A percentile compares a stretch with the other conserved stretches of the same genome.
Evolutionary conservation across 2,329 filamentous ascomycete species (phyloP).

Genomic region (Westerdykella aurantiaca): DNA sequence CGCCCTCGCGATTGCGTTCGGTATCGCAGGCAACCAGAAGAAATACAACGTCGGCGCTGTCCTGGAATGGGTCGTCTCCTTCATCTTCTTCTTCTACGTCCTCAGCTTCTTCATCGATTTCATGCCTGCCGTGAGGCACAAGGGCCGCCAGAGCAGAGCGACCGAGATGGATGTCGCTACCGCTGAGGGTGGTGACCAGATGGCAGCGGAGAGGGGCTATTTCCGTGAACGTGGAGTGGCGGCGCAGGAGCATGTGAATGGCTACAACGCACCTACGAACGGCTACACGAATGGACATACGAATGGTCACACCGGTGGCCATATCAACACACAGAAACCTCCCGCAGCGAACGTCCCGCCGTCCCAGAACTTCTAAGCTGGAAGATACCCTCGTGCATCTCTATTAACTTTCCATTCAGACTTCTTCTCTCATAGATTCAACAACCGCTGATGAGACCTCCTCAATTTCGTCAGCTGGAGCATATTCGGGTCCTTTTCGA

Average conservation of each 20-base stretch:
- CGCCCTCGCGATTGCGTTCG: slow-evolving; percentile 67
- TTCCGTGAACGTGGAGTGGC: slow-evolving; percentile 15
- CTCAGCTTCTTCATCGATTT: slow-evolving; percentile 85
- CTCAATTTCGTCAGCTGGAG: too few relatives aligned
- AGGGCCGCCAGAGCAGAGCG: slow-evolving; percentile 37
- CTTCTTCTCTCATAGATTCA: too few relatives aligned
- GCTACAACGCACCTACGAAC: slow-evolving; percentile 13
- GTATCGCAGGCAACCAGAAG: slow-evolving; percentile 46
- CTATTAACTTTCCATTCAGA: too few relatives aligned
- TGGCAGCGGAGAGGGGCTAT: slow-evolving; percentile 22
- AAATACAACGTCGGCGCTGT: slow-evolving; percentile 65
- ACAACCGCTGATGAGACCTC: too few relatives aligned
- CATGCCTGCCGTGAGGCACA: slow-evolving; percentile 65
- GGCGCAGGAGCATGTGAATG: slow-evolving; percentile 8
- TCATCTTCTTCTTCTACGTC: slow-evolving; percentile 84
- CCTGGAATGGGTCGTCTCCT: slow-evolving; percentile 72
- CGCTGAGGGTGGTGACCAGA: slow-evolving; percentile 3
- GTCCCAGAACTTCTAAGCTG: too few relatives aligned
- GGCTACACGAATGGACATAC: slow-evolving; percentile 11
- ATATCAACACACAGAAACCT: slow-evolving; percentile 7
- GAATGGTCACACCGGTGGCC: slow-evolving; percentile 16
- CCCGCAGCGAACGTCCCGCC: too few relatives aligned
- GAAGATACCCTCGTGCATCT: too few relatives aligned
- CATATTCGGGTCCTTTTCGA: too few relatives aligned
- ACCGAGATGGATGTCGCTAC: slow-evolving; percentile 31